Percentiles rank a stretch among this genome's conserved stretches.
These are phyloP conservation scores for Stentor coeruleus DNA, from an alignment of 73 alveolate genomes.

Conservation along the genomic window DNA sequence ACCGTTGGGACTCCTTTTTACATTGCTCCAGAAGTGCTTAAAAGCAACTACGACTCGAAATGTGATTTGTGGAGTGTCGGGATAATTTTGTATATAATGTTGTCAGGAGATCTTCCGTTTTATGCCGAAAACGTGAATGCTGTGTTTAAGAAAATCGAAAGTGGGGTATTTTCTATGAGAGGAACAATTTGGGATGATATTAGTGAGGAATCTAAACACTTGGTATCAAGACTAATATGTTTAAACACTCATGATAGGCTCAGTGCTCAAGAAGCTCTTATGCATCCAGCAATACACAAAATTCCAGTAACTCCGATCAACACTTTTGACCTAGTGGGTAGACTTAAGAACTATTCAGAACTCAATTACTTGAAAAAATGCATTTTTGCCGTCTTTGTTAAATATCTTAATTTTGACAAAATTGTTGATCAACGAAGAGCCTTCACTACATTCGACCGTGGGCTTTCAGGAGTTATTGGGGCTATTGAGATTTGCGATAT, in stretches of 20 bases:
- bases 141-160: neutral
- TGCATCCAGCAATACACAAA: neutral
- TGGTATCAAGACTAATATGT: neutral
- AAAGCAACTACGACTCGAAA: slow-evolving; percentile 42
- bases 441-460: neutral
- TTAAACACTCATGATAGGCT: neutral
- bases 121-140: neutral
- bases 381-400: neutral
- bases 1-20: slow-evolving; percentile 49
- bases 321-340: neutral
- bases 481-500: neutral
- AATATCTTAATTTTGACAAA: neutral
- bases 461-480: neutral
- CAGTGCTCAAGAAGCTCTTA: neutral
- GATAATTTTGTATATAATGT: neutral
- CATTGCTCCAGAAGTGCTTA: slow-evolving; percentile 69
- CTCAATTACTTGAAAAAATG: neutral
- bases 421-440: neutral
- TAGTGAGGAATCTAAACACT: neutral
- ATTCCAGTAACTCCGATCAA: neutral
- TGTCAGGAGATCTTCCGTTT: neutral
- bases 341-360: neutral
- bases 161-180: neutral
- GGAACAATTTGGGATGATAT: neutral
- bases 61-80: slow-evolving; percentile 59